Percentiles rank a stretch among this genome's conserved stretches.
These are phyloP conservation scores for Penicillium sp. DNA, from an alignment of 2,329 filamentous ascomycete species.

Conservation along the genomic window DNA sequence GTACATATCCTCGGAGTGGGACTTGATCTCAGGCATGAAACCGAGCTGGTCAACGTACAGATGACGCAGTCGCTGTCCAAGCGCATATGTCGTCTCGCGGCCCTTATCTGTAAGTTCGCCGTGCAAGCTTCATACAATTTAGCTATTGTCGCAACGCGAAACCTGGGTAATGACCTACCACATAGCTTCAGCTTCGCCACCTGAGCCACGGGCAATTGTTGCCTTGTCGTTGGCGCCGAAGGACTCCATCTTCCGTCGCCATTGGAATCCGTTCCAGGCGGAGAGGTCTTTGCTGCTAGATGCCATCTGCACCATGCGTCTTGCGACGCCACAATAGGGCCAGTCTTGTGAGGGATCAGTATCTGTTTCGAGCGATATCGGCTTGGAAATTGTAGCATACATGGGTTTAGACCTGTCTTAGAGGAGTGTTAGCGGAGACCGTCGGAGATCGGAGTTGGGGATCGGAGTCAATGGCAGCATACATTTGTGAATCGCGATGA, in stretches of 20 bases:
- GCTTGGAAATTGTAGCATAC: conserved; percentile 32
- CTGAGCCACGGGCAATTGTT: conserved; percentile 66
- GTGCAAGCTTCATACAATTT: conserved; percentile 40
- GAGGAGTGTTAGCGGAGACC: conserved; percentile 7
- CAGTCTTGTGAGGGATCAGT: conserved; percentile 58
- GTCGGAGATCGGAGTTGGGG: background rate
- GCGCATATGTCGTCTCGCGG: conserved; percentile 68
- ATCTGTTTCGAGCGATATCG: background rate
- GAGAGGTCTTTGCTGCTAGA: conserved; percentile 55
- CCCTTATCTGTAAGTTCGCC: conserved; percentile 76
- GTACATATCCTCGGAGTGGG: conserved; percentile 63
- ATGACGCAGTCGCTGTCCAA: conserved; percentile 67
- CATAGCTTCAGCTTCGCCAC: conserved; percentile 72
- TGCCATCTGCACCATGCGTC: conserved; percentile 66
- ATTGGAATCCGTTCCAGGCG: conserved; percentile 61
- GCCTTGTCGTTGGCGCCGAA: conserved; percentile 73
- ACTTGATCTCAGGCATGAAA: conserved; percentile 66
- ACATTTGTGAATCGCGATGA: conserved; percentile 83
- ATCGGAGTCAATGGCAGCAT: conserved; percentile 20
- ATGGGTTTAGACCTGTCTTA: conserved; percentile 53
- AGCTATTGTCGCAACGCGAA: conserved; percentile 8
- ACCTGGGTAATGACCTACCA: conserved; percentile 60
- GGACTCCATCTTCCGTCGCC: conserved; percentile 75
- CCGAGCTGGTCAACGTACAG: conserved; percentile 75
- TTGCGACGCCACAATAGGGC: conserved; percentile 85